These are phyloP conservation scores for Aspergillus unguis DNA, from an alignment of 2,329 filamentous ascomycete species.

Conservation along the genomic window DNA sequence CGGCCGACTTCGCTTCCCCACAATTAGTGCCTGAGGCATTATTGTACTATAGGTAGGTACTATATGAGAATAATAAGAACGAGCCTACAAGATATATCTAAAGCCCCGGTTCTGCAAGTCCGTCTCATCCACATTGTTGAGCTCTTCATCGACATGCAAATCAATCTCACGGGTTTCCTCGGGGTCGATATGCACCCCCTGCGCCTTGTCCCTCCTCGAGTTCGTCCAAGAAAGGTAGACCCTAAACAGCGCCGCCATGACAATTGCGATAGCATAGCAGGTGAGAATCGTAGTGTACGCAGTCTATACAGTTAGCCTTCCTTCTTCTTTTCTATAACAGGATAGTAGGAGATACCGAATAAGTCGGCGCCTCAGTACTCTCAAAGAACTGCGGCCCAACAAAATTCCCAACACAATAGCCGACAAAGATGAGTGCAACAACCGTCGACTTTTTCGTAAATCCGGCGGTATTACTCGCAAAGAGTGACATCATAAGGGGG, in stretches of 20 bases:
- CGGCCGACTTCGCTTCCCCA: slow-evolving; percentile 28
- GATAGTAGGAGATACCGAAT: slow-evolving; percentile 1
- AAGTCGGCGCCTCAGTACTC: slow-evolving; percentile 13
- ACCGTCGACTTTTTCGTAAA: slow-evolving; percentile 21
- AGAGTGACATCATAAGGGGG: slow-evolving; percentile 17
- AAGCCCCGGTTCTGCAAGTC: slow-evolving; percentile 20
- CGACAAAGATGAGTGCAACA: slow-evolving; percentile 15
- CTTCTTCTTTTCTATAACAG: neutral
- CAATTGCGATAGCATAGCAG: slow-evolving; percentile 19
- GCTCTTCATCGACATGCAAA: slow-evolving; percentile 11
- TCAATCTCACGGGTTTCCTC: slow-evolving; percentile 13
- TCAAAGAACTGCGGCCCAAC: slow-evolving; percentile 19
- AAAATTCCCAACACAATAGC: slow-evolving; percentile 19
- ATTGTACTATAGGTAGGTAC: neutral
- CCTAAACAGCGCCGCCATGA: slow-evolving; percentile 11
- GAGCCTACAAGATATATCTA: slow-evolving; percentile 18
- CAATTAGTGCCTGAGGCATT: neutral
- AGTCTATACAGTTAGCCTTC: slow-evolving; percentile 9
- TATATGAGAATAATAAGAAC: neutral
- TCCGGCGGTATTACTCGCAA: slow-evolving; percentile 16
- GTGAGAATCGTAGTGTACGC: slow-evolving; percentile 22
- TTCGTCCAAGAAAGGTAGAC: slow-evolving; percentile 17
- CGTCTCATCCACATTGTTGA: slow-evolving; percentile 20
- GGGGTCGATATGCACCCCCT: slow-evolving; percentile 15
- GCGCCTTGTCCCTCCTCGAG: slow-evolving; percentile 12